phyloP scores from a whole-genome alignment of 1,139 yeast species.

The Arxiozyma slooffiae region DNA sequence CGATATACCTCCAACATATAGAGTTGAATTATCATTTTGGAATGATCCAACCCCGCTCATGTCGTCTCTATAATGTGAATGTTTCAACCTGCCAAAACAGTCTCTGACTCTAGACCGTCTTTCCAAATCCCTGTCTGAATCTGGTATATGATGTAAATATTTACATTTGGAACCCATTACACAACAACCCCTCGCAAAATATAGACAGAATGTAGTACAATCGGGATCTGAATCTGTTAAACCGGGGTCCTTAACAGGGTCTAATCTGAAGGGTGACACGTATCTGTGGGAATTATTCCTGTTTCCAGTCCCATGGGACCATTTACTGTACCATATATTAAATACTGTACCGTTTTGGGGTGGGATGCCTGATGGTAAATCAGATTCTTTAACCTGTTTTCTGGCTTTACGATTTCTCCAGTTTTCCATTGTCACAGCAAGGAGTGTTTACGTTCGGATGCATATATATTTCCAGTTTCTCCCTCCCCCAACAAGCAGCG shows the following conservation, averaged over 20 bases:
- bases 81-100: conserved; percentile 89
- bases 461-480: neutral
- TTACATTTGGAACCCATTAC: conserved; percentile 65
- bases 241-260: conserved; percentile 59
- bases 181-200: conserved; percentile 86
- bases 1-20: conserved; percentile 66
- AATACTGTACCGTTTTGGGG: conserved; percentile 67
- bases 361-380: conserved; percentile 55
- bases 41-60: conserved; percentile 95
- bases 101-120: conserved; percentile 50
- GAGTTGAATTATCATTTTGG: conserved; percentile 54
- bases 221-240: conserved; percentile 55
- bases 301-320: conserved; percentile 54
- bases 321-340: conserved; percentile 80
- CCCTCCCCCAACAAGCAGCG: too few species aligned
- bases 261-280: conserved; percentile 46
- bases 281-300: conserved; percentile 26
- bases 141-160: conserved; percentile 71
- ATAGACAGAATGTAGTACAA: conserved; percentile 50
- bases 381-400: conserved; percentile 61
- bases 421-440: neutral
- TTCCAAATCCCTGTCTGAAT: conserved; percentile 34
- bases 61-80: conserved; percentile 75
- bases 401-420: conserved; percentile 44
- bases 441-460: neutral